Conservation (phyloP, 179 eudicot species). For the Spergularia azorica region DNA sequence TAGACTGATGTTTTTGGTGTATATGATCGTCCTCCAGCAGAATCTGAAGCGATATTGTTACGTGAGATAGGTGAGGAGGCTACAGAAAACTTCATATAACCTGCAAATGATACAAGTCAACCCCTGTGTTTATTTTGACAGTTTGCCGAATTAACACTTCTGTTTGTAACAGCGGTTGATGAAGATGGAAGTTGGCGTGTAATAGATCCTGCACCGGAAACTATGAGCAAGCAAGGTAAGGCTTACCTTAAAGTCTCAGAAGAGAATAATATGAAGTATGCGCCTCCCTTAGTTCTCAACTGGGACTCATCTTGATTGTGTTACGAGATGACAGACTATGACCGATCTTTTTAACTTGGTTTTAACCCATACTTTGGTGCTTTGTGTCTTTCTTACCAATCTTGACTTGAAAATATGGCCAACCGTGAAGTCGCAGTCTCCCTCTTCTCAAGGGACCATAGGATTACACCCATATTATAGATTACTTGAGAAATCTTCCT, state of each 20-base stretch:
- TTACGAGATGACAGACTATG: no score
- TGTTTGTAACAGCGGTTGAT: slow-evolving; percentile 64
- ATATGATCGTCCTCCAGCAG: slow-evolving; percentile 93
- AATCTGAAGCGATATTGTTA: slow-evolving; percentile 75
- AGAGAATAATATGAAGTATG: neutral
- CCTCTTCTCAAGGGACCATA: no score
- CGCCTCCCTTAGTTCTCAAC: no score
- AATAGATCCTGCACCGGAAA: slow-evolving; percentile 57
- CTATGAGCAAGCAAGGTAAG: slow-evolving; percentile 58
- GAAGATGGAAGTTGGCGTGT: slow-evolving; percentile 92
- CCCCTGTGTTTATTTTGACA: neutral
- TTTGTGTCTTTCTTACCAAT: no score
- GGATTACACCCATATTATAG: neutral
- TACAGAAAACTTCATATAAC: neutral
- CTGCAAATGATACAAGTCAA: neutral
- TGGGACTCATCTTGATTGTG: no score
- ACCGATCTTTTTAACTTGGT: no score
- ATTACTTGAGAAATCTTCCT: neutral
- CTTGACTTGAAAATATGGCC: no score
- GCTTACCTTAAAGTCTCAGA: neutral
- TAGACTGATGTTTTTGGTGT: slow-evolving; percentile 97
- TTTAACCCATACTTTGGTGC: no score
- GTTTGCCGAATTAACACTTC: slow-evolving; percentile 10
- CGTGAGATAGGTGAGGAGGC: slow-evolving; percentile 76
- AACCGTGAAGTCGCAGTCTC: neutral